These are phyloP conservation scores for Graphium sp. DNA, from an alignment of 2,329 filamentous ascomycete genomes.

Conservation along the genomic window DNA sequence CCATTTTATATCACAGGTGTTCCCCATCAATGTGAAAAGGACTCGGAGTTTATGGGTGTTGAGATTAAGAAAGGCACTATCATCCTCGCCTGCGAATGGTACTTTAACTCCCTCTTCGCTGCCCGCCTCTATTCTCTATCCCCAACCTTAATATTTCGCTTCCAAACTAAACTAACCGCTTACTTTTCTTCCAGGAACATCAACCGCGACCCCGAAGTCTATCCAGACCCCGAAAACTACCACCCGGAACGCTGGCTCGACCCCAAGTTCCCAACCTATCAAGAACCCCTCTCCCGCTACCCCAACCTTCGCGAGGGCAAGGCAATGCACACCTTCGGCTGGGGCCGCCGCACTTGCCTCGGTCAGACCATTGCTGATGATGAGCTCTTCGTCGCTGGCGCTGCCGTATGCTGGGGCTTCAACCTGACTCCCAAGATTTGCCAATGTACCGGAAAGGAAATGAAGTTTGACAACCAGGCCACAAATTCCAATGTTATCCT, in stretches of 20 bases:
- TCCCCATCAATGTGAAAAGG: constrained; percentile 28
- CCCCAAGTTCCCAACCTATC: constrained; percentile 44
- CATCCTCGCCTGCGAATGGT: constrained; percentile 32
- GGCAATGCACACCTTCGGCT: constrained; percentile 48
- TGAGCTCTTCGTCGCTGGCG: constrained; percentile 33
- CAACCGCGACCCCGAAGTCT: constrained; percentile 38
- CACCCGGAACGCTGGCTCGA: constrained; percentile 47
- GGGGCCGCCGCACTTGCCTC: constrained; percentile 44
- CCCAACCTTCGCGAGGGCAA: constrained; percentile 42
- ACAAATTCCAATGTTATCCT: constrained; percentile 35
- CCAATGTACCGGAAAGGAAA: constrained; percentile 19
- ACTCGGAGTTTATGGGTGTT: constrained; percentile 27
- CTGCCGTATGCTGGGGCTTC: constrained; percentile 31
- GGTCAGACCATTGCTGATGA: constrained; percentile 46
- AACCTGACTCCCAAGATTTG: constrained; percentile 21
- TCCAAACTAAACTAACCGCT: neutral
- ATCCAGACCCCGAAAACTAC: constrained; percentile 46
- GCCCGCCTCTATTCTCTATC: neutral
- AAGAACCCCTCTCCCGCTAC: constrained; percentile 44
- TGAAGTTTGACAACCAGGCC: constrained; percentile 29
- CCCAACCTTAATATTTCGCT: neutral
- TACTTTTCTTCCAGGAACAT: constrained; percentile 23
- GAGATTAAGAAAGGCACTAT: constrained; percentile 29
- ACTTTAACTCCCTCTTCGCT: constrained; percentile 7
- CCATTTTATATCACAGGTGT: constrained; percentile 19